Evolutionary conservation across 1,284 basidiomycete genomes (phyloP).

Genomic region (Takashimella tepidaria): DNA sequence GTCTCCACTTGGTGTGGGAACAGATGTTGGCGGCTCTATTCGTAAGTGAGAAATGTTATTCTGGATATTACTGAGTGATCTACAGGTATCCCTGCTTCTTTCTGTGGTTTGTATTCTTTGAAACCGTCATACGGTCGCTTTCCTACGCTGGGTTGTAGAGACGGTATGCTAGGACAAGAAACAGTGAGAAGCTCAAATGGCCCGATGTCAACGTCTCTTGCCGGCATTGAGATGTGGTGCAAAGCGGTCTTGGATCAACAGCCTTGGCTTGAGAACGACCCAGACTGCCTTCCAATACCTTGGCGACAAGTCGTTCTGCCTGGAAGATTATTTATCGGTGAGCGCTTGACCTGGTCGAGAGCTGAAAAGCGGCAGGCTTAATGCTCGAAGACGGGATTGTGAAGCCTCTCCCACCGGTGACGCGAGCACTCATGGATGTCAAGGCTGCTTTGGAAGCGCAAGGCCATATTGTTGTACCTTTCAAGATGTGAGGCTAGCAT

Average conservation of each 20-base stretch:
- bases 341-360: conserved; percentile 1
- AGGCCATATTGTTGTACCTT: conserved; percentile 55
- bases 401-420: conserved; percentile 63
- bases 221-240: conserved; percentile 58
- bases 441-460: conserved; percentile 57
- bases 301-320: conserved; percentile 62
- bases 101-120: conserved; percentile 13
- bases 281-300: conserved; percentile 56
- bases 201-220: conserved; percentile 57
- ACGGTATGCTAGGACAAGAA: conserved; percentile 62
- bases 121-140: conserved; percentile 12
- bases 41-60: conserved; percentile 25
- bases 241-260: conserved; percentile 48
- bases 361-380: conserved; percentile 44
- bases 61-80: not conserved
- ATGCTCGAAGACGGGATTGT: conserved; percentile 54
- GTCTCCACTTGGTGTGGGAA: conserved; percentile 41
- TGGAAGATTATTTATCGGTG: conserved; percentile 49
- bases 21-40: conserved; percentile 56
- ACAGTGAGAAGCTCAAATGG: conserved; percentile 63
- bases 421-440: conserved; percentile 57
- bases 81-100: conserved; percentile 41
- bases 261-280: conserved; percentile 62
- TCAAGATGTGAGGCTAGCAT: not conserved
- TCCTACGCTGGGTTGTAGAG: conserved; percentile 46